Conservation (phyloP, 306 rosid genomes). For the Cucurbita maxima region DNA sequence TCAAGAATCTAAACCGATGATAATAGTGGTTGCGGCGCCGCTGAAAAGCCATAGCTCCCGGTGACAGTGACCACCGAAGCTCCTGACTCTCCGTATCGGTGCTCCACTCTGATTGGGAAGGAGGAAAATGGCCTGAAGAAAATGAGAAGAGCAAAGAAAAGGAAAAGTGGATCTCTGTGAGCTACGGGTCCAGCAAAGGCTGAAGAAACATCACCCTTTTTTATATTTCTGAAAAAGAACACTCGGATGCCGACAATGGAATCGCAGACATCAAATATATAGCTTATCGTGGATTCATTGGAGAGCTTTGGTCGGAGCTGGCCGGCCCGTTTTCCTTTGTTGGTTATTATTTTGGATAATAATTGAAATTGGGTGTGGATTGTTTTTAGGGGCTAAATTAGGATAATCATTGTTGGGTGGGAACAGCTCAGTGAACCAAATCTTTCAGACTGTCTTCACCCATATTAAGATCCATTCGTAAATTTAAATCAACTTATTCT, state of each 20-base stretch:
- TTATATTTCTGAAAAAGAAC: background rate
- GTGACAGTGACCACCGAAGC: conserved; percentile 2
- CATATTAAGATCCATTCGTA: too few species aligned
- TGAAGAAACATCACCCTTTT: background rate
- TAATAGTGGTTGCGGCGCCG: conserved; percentile 77
- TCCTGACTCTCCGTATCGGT: background rate
- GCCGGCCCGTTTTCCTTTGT: background rate
- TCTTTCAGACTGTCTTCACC: too few species aligned
- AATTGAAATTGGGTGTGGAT: background rate
- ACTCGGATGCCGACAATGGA: conserved; percentile 10
- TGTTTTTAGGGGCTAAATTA: background rate
- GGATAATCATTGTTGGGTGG: background rate
- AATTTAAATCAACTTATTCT: too few species aligned
- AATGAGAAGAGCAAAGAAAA: background rate
- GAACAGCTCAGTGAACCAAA: background rate
- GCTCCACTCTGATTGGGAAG: background rate
- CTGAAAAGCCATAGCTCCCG: conserved; percentile 36
- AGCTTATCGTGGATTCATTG: background rate
- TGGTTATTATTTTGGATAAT: background rate
- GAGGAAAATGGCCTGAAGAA: background rate
- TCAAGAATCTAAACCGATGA: conserved; percentile 38
- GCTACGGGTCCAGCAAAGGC: conserved; percentile 15
- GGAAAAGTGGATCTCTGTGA: background rate
- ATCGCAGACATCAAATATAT: background rate
- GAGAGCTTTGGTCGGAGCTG: background rate